Conservation (phyloP, 208 protist genomes). For the Acanthamoeba castellanii region DNA sequence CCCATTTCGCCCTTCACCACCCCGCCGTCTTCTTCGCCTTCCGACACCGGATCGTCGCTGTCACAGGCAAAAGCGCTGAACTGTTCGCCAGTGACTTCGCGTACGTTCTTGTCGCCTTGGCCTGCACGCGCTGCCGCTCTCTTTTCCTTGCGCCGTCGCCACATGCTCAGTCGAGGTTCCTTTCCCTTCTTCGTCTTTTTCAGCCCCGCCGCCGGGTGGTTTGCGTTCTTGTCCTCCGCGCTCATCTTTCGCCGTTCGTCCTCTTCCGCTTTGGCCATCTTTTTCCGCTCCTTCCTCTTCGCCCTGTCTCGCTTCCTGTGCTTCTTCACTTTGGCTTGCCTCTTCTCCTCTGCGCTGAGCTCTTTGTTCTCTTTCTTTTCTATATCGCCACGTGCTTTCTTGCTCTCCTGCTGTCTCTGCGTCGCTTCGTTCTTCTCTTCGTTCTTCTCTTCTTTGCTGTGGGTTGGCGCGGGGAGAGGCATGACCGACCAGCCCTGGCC, state of each 20-base stretch:
- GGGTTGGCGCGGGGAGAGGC: background rate
- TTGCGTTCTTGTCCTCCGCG: background rate
- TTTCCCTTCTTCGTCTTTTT: constrained; percentile 23
- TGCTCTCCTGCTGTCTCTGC: background rate
- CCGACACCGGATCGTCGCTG: constrained; percentile 23
- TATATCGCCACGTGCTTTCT: background rate
- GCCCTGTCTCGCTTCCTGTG: background rate
- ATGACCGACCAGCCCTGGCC: no score
- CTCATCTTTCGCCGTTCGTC: background rate
- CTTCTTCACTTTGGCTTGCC: background rate
- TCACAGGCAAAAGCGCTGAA: background rate
- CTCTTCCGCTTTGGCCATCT: background rate
- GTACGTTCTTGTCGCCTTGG: background rate
- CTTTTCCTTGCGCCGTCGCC: constrained; percentile 48
- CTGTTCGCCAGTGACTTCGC: background rate
- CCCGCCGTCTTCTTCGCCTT: background rate
- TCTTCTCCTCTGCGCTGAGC: background rate
- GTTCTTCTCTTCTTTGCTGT: constrained; percentile 1
- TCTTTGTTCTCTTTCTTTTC: background rate
- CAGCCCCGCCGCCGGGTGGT: background rate
- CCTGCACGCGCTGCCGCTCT: background rate
- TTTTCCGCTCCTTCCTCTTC: constrained; percentile 1
- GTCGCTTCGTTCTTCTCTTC: background rate
- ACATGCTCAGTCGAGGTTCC: constrained; percentile 48
- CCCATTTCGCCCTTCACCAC: background rate